Percentiles rank a stretch among this genome's conserved stretches.
phyloP scores from a whole-genome alignment of 805 yeast genomes.

The Candida maltosa region DNA sequence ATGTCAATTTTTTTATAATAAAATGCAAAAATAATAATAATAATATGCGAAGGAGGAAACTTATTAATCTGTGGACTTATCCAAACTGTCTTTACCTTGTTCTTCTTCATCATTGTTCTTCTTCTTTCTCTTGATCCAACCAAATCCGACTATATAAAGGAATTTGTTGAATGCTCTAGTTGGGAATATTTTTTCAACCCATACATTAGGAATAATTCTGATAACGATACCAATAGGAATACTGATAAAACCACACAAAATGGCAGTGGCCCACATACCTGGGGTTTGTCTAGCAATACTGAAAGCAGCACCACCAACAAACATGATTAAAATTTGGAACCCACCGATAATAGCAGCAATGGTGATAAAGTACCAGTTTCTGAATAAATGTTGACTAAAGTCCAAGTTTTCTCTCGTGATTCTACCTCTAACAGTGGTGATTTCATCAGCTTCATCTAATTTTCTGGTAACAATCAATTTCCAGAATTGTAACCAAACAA shows the following conservation, averaged over 20 bases:
- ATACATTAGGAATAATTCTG: conserved; percentile 78
- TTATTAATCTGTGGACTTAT: no score
- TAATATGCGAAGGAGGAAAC: no score
- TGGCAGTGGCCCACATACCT: conserved; percentile 86
- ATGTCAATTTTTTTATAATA: no score
- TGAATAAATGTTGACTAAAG: conserved; percentile 75
- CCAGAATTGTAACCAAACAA: conserved; percentile 97
- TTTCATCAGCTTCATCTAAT: conserved; percentile 80
- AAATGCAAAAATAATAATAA: no score
- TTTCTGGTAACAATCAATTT: conserved; percentile 88
- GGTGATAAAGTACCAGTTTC: conserved; percentile 76
- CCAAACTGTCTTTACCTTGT: background rate
- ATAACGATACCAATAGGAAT: conserved; percentile 77
- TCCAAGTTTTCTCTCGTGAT: conserved; percentile 65
- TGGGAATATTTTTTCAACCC: conserved; percentile 69
- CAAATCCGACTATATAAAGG: conserved; percentile 35
- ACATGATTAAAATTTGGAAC: conserved; percentile 87
- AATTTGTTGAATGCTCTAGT: conserved; percentile 42
- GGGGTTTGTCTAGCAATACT: conserved; percentile 76
- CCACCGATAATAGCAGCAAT: conserved; percentile 77
- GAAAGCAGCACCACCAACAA: conserved; percentile 95
- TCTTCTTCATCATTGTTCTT: conserved; percentile 1
- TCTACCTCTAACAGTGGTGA: conserved; percentile 54
- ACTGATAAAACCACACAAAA: conserved; percentile 75
- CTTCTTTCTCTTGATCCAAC: conserved; percentile 28